Percentiles rank a stretch among this genome's conserved stretches.
phyloP scores from a whole-genome alignment of 345 rosid species.

The Ceriops decandra region DNA sequence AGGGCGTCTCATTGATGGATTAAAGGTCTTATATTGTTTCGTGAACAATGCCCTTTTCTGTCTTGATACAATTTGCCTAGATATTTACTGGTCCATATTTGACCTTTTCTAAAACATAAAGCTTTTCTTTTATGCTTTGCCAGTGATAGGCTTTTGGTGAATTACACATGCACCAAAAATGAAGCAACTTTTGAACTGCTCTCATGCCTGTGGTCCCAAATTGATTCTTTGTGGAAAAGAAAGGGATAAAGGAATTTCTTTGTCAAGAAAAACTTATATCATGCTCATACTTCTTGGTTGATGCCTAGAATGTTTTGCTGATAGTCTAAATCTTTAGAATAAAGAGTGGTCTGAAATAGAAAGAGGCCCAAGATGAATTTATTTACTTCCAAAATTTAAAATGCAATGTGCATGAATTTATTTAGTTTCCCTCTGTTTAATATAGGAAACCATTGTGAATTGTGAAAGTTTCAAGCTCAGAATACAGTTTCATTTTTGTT shows the following conservation, averaged over 20 bases:
- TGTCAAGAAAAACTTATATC: neutral
- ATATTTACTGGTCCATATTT: neutral
- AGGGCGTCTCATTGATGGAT: constrained; percentile 94
- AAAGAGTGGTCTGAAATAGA: neutral
- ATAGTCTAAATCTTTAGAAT: too few relatives aligned
- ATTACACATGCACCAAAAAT: neutral
- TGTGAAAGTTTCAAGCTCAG: too few relatives aligned
- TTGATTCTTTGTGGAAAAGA: neutral
- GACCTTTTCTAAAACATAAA: neutral
- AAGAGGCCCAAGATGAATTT: neutral
- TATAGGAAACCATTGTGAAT: too few relatives aligned
- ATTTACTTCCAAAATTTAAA: neutral
- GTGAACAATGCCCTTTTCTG: neutral
- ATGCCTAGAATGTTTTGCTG: neutral
- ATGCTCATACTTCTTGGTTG: neutral
- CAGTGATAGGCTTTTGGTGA: too few relatives aligned
- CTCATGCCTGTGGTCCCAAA: neutral
- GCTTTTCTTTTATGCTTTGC: neutral
- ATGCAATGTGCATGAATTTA: too few relatives aligned
- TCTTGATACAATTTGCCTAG: neutral
- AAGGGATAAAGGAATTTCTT: neutral
- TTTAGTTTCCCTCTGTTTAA: too few relatives aligned
- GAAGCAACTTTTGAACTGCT: neutral
- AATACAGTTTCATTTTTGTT: too few relatives aligned
- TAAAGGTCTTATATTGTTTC: constrained; percentile 53